Evolutionary conservation across 306 rosid species (phyloP).

Genomic region (Fragaria ananassa): DNA sequence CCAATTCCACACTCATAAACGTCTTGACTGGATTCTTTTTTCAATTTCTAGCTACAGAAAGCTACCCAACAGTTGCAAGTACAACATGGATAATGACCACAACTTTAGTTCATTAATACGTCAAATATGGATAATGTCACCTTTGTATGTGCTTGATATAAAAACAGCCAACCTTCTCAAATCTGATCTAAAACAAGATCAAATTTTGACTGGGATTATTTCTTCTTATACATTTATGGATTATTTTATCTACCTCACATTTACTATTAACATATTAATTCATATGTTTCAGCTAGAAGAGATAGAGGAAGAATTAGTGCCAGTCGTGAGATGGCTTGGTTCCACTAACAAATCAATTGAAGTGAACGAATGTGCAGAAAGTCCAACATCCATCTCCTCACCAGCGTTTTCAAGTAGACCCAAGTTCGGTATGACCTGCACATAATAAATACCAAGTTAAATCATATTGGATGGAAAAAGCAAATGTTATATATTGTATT

Average conservation of each 20-base stretch:
- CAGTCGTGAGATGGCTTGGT: constrained; percentile 45
- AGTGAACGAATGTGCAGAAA: constrained; percentile 61
- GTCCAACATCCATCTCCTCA: constrained; percentile 35
- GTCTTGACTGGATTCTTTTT: no score
- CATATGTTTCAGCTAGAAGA: constrained; percentile 42
- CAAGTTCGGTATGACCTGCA: constrained; percentile 56
- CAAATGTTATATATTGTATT: background rate
- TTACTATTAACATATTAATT: background rate
- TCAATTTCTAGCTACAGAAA: no score
- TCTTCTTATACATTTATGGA: background rate
- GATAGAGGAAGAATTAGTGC: constrained; percentile 29
- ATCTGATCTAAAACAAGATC: background rate
- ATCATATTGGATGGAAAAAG: background rate
- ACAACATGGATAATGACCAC: no score
- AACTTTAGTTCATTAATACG: no score
- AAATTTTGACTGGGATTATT: background rate
- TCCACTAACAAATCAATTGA: constrained; percentile 60
- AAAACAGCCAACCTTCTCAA: background rate
- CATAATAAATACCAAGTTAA: background rate
- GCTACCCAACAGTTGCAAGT: no score
- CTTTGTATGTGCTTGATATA: no score
- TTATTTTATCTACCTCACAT: background rate
- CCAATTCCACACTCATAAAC: no score
- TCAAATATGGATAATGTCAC: no score
- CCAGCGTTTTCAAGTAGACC: constrained; percentile 47